Evolutionary conservation across 2,329 filamentous ascomycete genomes (phyloP).

Genomic region (Decorospora gaudefroyi): DNA sequence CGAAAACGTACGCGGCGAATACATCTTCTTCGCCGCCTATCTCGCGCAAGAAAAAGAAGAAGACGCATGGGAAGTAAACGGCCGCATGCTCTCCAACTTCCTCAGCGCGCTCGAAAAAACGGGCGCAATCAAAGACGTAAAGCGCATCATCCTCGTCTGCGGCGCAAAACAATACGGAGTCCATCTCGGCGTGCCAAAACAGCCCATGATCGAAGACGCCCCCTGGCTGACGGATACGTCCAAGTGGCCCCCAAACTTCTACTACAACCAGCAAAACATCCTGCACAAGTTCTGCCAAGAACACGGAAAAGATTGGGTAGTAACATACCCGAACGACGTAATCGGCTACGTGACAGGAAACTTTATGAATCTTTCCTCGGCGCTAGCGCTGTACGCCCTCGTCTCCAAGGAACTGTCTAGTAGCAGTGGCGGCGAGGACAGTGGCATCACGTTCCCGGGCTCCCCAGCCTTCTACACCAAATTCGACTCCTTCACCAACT

Average conservation of each 20-base stretch:
- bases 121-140: constrained; percentile 50
- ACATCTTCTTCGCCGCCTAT: constrained; percentile 54
- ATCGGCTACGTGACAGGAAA: constrained; percentile 51
- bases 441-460: constrained; percentile 34
- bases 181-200: constrained; percentile 55
- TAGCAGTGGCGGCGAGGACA: neutral
- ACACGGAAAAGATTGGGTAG: constrained; percentile 49
- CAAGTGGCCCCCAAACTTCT: constrained; percentile 54
- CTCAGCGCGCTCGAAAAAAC: constrained; percentile 52
- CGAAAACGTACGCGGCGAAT: constrained; percentile 45
- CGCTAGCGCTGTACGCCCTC: constrained; percentile 37
- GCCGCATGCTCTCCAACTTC: constrained; percentile 56
- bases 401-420: constrained; percentile 32
- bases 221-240: constrained; percentile 48
- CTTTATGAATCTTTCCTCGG: constrained; percentile 44
- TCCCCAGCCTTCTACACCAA: constrained; percentile 35
- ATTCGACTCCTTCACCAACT: constrained; percentile 38
- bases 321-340: constrained; percentile 54
- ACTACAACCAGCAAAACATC: constrained; percentile 56
- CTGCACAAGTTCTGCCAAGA: constrained; percentile 42
- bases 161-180: constrained; percentile 60
- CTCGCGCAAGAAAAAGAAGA: constrained; percentile 46
- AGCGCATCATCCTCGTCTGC: constrained; percentile 56
- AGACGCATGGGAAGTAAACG: constrained; percentile 48
- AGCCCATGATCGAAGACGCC: constrained; percentile 56